Evolutionary conservation across 176 grass and related monocot genomes (phyloP).

Genomic region (Canna indica): DNA sequence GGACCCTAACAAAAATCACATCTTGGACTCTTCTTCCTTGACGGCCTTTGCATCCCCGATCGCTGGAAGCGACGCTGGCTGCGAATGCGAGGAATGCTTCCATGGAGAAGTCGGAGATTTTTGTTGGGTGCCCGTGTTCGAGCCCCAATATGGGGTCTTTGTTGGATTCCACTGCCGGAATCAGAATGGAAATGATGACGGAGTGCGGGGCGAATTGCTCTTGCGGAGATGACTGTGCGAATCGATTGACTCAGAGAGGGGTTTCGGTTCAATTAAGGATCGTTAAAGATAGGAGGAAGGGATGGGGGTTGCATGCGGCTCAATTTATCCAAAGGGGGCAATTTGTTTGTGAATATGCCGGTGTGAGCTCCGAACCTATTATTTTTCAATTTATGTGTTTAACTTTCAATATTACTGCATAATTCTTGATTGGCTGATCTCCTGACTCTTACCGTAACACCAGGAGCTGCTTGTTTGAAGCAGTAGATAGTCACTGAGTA

Average conservation of each 20-base stretch:
- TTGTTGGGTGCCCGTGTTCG: slow-evolving; percentile 19
- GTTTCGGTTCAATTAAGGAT: slow-evolving; percentile 39
- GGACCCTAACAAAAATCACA: not conserved
- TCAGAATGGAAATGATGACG: slow-evolving; percentile 31
- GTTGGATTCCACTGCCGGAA: not conserved
- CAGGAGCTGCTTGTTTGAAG: too few species aligned
- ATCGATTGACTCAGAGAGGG: slow-evolving; percentile 49
- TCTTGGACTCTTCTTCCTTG: slow-evolving; percentile 17
- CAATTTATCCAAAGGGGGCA: slow-evolving; percentile 25
- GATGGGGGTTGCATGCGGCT: slow-evolving; percentile 62
- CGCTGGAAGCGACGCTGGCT: slow-evolving; percentile 22
- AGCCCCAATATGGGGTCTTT: slow-evolving; percentile 6
- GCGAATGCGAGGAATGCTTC: slow-evolving; percentile 32
- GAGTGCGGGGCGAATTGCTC: slow-evolving; percentile 51
- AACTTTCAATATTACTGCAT: not conserved
- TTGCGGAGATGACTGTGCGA: slow-evolving; percentile 40
- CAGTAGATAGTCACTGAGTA: too few species aligned
- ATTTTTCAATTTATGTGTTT: not conserved
- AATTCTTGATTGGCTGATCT: not conserved
- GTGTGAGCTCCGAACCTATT: slow-evolving; percentile 19
- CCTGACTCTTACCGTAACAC: not conserved
- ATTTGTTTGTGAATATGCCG: slow-evolving; percentile 82
- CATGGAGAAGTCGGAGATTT: not conserved
- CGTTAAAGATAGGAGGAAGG: slow-evolving; percentile 48
- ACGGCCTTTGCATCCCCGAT: slow-evolving; percentile 18